phyloP scores from a whole-genome alignment of 2,329 filamentous ascomycete genomes.

The Trichoderma cornu-damae region DNA sequence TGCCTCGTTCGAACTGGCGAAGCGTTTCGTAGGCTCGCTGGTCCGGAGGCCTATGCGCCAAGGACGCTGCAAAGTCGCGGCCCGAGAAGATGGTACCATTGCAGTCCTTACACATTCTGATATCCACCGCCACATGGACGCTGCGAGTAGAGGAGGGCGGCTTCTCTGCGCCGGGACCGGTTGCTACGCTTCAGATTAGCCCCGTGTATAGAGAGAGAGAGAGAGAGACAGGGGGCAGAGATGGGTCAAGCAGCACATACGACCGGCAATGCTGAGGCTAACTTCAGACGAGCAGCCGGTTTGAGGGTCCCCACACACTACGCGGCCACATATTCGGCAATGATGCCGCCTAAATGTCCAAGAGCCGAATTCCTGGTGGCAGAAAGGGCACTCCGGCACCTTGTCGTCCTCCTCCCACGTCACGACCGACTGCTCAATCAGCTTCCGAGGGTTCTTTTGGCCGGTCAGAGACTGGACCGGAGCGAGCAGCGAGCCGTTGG shows the following conservation, averaged over 20 bases:
- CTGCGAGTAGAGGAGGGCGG: constrained; percentile 25
- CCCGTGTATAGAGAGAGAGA: no score
- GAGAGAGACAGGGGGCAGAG: no score
- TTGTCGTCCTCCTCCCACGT: constrained; percentile 89
- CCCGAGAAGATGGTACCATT: constrained; percentile 57
- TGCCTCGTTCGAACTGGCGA: constrained; percentile 81
- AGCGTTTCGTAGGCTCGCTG: constrained; percentile 79
- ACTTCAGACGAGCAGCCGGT: constrained; percentile 84
- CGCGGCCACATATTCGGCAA: constrained; percentile 85
- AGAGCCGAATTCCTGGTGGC: constrained; percentile 88
- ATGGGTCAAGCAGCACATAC: constrained; percentile 27
- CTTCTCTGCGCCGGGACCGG: constrained; percentile 40
- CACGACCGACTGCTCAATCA: constrained; percentile 85
- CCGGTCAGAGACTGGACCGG: constrained; percentile 58
- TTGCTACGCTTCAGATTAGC: constrained; percentile 15
- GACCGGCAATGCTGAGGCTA: constrained; percentile 66
- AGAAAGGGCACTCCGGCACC: constrained; percentile 82
- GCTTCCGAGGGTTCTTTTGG: constrained; percentile 70
- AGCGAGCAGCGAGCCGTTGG: constrained; percentile 51
- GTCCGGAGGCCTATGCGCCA: constrained; percentile 64
- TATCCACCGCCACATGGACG: constrained; percentile 63
- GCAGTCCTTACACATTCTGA: constrained; percentile 92
- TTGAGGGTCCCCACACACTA: constrained; percentile 82
- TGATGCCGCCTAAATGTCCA: constrained; percentile 94
- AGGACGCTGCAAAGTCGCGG: constrained; percentile 69